Evolutionary conservation across 345 rosid genomes (phyloP).

Genomic region (Brassica nigra): DNA sequence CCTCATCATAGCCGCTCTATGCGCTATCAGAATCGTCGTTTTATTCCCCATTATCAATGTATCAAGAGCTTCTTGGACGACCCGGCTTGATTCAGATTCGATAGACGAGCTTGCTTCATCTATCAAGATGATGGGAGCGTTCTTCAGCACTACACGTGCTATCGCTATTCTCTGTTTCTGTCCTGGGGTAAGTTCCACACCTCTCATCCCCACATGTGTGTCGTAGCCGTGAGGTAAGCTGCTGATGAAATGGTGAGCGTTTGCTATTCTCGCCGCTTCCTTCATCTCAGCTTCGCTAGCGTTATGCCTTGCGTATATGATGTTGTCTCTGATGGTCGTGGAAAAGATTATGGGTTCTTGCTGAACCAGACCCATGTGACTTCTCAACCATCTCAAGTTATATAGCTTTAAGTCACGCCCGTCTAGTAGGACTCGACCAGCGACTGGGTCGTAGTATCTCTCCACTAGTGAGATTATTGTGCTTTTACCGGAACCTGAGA

Average conservation of each 20-base stretch:
- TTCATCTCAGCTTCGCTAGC: conserved; percentile 98
- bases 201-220: conserved; percentile 99
- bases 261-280: conserved; percentile 99
- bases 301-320: conserved; percentile 95
- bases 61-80: conserved; percentile 98
- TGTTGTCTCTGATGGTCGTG: conserved; percentile 91
- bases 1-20: conserved; percentile 97
- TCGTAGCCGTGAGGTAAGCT: conserved; percentile 97
- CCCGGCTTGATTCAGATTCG: conserved; percentile 97
- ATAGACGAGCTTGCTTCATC: conserved; percentile 98
- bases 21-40: conserved; percentile 93
- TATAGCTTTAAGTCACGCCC: conserved; percentile 89
- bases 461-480: conserved; percentile 90
- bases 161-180: conserved; percentile 98
- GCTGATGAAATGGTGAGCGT: conserved; percentile 99
- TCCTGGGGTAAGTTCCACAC: conserved; percentile 95
- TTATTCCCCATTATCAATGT: conserved; percentile 97
- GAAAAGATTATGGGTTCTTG: conserved; percentile 98
- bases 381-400: conserved; percentile 94
- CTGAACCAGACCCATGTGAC: conserved; percentile 91
- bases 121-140: conserved; percentile 89
- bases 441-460: conserved; percentile 96
- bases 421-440: conserved; percentile 91
- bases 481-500: conserved; percentile 99
- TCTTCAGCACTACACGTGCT: conserved; percentile 92